Percentiles rank a stretch among this genome's conserved stretches.
Conservation (phyloP, 2,329 filamentous ascomycete species). For the Botrytis cinerea region DNA sequence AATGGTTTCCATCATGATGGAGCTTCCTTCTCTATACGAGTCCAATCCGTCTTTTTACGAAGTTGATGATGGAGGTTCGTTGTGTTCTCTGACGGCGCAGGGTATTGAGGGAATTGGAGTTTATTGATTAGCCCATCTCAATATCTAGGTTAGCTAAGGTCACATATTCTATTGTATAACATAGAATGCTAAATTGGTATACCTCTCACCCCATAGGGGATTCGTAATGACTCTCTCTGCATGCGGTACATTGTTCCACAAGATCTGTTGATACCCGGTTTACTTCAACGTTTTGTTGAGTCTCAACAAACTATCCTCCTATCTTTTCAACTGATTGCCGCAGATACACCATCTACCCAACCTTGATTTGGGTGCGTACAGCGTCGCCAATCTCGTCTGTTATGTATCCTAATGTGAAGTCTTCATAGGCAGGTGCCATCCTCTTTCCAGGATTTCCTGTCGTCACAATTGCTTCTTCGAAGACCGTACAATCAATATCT, state of each 20-base stretch:
- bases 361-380: not conserved
- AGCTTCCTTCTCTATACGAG: conserved; percentile 3
- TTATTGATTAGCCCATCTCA: not conserved
- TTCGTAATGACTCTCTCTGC: not conserved
- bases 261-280: not conserved
- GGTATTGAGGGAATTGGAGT: not conserved
- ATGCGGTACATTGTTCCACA: not conserved
- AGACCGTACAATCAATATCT: not conserved
- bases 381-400: not conserved
- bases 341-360: too few relatives aligned
- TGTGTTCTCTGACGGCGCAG: not conserved
- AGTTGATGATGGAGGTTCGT: not conserved
- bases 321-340: not conserved
- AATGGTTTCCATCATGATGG: not conserved
- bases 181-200: conserved; percentile 2
- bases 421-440: not conserved
- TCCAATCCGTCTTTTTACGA: not conserved
- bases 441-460: not conserved
- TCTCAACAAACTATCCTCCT: not conserved
- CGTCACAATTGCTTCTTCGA: not conserved
- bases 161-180: not conserved
- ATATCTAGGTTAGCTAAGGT: not conserved
- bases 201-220: not conserved
- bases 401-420: not conserved
- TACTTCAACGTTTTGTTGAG: not conserved